Conservation (phyloP, 306 rosid species). For the Carpinus viminea region DNA sequence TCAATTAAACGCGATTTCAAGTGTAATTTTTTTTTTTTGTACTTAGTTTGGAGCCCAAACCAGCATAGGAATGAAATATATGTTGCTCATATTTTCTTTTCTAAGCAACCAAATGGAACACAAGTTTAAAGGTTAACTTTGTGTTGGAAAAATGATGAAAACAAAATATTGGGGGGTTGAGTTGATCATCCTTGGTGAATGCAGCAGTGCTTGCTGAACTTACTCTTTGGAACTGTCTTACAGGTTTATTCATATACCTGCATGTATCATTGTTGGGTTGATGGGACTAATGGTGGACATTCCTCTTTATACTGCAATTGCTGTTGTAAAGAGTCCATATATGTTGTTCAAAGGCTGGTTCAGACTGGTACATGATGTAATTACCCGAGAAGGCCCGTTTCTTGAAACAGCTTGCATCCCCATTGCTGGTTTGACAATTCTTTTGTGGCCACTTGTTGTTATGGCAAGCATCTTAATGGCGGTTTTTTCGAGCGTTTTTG, state of each 20-base stretch:
- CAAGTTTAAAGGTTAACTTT: not conserved
- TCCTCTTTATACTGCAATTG: constrained; percentile 69
- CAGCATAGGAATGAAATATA: not conserved
- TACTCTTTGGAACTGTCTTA: constrained; percentile 23
- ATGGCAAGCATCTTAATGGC: constrained; percentile 64
- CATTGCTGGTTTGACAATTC: constrained; percentile 80
- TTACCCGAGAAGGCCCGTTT: constrained; percentile 89
- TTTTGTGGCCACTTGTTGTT: constrained; percentile 85
- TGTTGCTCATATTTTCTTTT: not conserved
- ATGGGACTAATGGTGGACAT: constrained; percentile 64
- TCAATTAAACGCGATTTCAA: no score
- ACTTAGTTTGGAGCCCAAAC: not conserved
- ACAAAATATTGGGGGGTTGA: not conserved
- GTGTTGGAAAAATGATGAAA: not conserved
- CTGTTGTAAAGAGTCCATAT: constrained; percentile 71
- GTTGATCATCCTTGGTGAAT: not conserved
- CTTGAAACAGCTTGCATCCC: constrained; percentile 89
- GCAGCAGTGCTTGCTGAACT: not conserved
- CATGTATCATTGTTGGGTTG: constrained; percentile 55
- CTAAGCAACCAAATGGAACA: not conserved
- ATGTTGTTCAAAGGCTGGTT: constrained; percentile 79
- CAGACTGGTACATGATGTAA: constrained; percentile 64
- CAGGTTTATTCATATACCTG: constrained; percentile 85
- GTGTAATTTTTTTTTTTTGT: no score
- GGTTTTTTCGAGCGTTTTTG: constrained; percentile 59